phyloP scores from a whole-genome alignment of 495 filamentous ascomycete genomes.

The Penicillium egyptiacum region DNA sequence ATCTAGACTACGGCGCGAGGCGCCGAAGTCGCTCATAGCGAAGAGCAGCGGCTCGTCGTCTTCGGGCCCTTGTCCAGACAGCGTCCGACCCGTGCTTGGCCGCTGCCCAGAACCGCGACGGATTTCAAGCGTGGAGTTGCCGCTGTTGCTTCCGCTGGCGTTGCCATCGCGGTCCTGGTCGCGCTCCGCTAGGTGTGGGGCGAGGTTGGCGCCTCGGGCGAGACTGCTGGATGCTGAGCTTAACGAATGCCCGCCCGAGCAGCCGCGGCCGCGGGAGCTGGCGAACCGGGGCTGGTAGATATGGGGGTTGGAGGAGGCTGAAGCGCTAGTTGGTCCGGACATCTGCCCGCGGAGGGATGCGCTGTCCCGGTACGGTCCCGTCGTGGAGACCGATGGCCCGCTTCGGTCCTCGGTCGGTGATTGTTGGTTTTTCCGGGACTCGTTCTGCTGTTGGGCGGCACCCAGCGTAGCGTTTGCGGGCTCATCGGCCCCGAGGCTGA shows the following conservation, averaged over 20 bases:
- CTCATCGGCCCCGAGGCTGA: slow-evolving; percentile 73
- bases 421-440: slow-evolving; percentile 32
- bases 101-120: slow-evolving; percentile 40
- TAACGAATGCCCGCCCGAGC: slow-evolving; percentile 44
- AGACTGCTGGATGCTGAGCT: slow-evolving; percentile 48
- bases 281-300: slow-evolving; percentile 46
- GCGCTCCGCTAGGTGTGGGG: slow-evolving; percentile 37
- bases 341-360: slow-evolving; percentile 36
- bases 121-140: slow-evolving; percentile 36
- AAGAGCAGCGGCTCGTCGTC: slow-evolving; percentile 86
- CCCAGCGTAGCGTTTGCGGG: slow-evolving; percentile 59
- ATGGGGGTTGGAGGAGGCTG: slow-evolving; percentile 36
- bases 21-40: slow-evolving; percentile 81
- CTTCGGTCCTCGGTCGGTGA: slow-evolving; percentile 26
- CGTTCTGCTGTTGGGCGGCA: slow-evolving; percentile 51
- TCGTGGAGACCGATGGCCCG: slow-evolving; percentile 41
- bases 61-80: slow-evolving; percentile 39
- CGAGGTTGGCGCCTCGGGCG: slow-evolving; percentile 38
- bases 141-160: slow-evolving; percentile 53
- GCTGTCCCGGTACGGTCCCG: slow-evolving; percentile 42
- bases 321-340: slow-evolving; percentile 41
- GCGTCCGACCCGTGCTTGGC: slow-evolving; percentile 33
- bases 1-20: slow-evolving; percentile 70
- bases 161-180: slow-evolving; percentile 51
- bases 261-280: slow-evolving; percentile 42